A percentile compares a stretch with the other conserved stretches of the same genome.
phyloP scores from a whole-genome alignment of 2,329 filamentous ascomycete genomes.

The Cercospora zeina region DNA sequence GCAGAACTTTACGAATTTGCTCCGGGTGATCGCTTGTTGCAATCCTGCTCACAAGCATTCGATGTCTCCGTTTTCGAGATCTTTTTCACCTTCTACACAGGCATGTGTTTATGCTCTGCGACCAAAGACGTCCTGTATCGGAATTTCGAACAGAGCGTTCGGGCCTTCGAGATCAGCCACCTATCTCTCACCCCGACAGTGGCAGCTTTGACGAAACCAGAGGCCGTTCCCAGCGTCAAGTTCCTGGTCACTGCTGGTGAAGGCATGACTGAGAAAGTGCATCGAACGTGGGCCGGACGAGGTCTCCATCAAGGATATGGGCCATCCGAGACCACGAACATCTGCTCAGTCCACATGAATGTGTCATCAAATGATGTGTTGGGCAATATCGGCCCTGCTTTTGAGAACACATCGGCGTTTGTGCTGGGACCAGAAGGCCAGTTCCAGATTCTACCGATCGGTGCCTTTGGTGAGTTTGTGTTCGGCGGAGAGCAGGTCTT shows the following conservation, averaged over 20 bases:
- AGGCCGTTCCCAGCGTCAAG: constrained; percentile 67
- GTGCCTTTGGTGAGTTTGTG: constrained; percentile 78
- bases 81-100: constrained; percentile 77
- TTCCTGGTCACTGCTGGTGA: constrained; percentile 83
- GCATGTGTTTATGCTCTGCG: constrained; percentile 75
- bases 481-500: constrained; percentile 82
- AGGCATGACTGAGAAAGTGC: constrained; percentile 70
- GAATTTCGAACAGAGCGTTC: constrained; percentile 69
- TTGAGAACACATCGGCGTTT: constrained; percentile 74
- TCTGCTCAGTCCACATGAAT: constrained; percentile 70
- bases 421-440: constrained; percentile 53
- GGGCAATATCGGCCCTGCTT: constrained; percentile 72
- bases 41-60: constrained; percentile 81
- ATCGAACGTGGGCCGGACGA: constrained; percentile 64
- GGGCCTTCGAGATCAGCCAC: constrained; percentile 67
- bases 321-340: constrained; percentile 83
- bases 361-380: constrained; percentile 61
- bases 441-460: constrained; percentile 62
- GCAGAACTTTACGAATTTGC: constrained; percentile 64
- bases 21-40: constrained; percentile 63
- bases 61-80: constrained; percentile 89
- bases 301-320: constrained; percentile 80
- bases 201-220: constrained; percentile 69
- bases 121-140: constrained; percentile 72
- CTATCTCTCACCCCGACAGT: constrained; percentile 85